phyloP scores from a whole-genome alignment of 1,139 yeast genomes.

The Nakaseomyces uthaithaninus region DNA sequence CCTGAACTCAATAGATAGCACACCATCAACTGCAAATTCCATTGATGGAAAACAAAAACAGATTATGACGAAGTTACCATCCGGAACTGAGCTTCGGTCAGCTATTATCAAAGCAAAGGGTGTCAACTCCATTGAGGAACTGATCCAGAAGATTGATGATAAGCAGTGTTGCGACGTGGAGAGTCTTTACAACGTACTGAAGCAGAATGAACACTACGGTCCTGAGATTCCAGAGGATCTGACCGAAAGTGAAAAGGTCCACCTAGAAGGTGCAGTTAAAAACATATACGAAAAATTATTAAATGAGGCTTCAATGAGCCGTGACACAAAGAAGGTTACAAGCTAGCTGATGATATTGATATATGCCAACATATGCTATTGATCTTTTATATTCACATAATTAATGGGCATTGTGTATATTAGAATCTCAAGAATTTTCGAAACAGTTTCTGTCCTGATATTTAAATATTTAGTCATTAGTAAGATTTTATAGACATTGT shows the following conservation, averaged over 20 bases:
- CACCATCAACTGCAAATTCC: conserved; percentile 4
- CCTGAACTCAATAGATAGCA: background rate
- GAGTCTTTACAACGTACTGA: conserved; percentile 39
- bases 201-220: conserved; percentile 10
- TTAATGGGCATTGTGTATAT: no score
- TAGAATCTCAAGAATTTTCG: no score
- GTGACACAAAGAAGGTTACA: conserved; percentile 36
- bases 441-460: no score
- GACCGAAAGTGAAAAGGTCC: conserved; percentile 2
- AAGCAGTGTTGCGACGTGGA: conserved; percentile 40
- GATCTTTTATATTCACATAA: no score
- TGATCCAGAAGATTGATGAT: conserved; percentile 57
- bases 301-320: conserved; percentile 56
- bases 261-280: conserved; percentile 36
- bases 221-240: conserved; percentile 9
- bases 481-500: no score
- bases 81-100: conserved; percentile 65
- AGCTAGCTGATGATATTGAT: background rate
- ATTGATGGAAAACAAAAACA: conserved; percentile 4
- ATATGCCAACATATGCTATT: no score
- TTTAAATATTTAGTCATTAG: no score
- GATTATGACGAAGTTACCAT: conserved; percentile 40
- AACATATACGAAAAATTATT: conserved; percentile 64
- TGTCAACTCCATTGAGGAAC: conserved; percentile 57
- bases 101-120: conserved; percentile 73